Base-by-base conservation (phyloP, 2,329 filamentous ascomycete species). In the Ceratocystis diversiconidia region DNA sequence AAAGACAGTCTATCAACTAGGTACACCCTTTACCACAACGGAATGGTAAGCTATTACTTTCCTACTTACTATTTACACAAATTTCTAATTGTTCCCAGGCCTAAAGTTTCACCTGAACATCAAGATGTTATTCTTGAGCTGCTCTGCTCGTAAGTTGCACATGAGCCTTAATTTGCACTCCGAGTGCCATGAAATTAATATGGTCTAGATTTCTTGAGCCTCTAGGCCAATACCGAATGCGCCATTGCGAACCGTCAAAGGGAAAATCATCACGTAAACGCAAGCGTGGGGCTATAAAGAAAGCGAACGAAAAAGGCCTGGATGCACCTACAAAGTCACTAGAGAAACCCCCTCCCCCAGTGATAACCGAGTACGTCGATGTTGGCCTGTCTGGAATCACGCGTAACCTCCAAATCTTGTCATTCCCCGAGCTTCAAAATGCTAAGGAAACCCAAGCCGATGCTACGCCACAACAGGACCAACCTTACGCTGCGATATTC, bases 91-190 rank as follows among this genome's bases (percentile, higher is more conserved):
- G 50, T n/a, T 5, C 2, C 5, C 61, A 90, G 87, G 85, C 87
- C 87, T 6, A 73, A 79, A 52, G 78, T 88, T 55, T 76, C 78
- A 1, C 71, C 75, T 19, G 76, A 82, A 61, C 78, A 88, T 63
- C 85, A 88, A 73, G 80, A 85, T 63, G 78, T 79, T 3, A 85
- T 89, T 46, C 72, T 89, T 8, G 85, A 88, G 68, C 76, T 90
- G 61, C 77, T 89, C 4, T 87, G 82, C 80, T 81, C 78, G 86
- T 88, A 79, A 70, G 63, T 59, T 8, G 12, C 8, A 8, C 12
- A 57, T 8, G 10, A n/a, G n/a, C 52, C 60, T 25, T 10, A 32
- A 5, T 22, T 43, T 50, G 19, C 28, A 62, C 22, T 41, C 41
- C 22, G 25, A 15, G 55, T 19, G 19, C 3, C 19, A 43, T 57